Base-by-base conservation (phyloP, 495 filamentous ascomycete species). In the Podospora australis region DNA sequence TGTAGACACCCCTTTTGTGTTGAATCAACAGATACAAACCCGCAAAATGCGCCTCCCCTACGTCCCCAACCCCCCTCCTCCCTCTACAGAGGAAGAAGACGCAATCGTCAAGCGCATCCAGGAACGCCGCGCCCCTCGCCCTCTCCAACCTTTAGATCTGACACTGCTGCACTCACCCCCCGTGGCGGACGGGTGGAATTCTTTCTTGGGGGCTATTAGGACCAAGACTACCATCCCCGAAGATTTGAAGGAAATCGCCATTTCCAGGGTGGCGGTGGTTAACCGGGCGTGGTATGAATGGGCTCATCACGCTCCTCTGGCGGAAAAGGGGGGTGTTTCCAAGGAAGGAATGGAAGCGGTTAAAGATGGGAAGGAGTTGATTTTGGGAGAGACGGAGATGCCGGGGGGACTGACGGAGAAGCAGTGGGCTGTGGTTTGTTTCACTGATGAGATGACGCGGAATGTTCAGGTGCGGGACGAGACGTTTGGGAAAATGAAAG, bases 261-360 rank as follows among this genome's bases (percentile, higher is more conserved):
- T 92, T 46, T 84, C 78, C 53, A 75, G 86, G 24, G 82, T 90
- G 1, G 87, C 87, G 2, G 78, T 83, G 4, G 69, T 84, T 42
- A 90, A 90, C 50, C 58, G 72, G 1, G 87, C 87, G 0, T 79
- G 78, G 69, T 90, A 86, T 62, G 87, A 92, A 63, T 92, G 86
- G 87, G 78, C 67, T 26, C 80, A 86, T 39, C 87, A 92, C 58
- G 75, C 78, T 28, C 87, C 86, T 2, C 62, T 92, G 6, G 69
- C 77, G 4, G 52, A 55, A 1, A 28, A 62, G 16, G 71, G 62
- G 0, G 74, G 82, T 2, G 65, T 83, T 3, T 67, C 57, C 13
- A 64, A 72, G 20, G 71, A 69, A n/a, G 78, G 68, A 0, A 50
- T 84, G 42, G 56, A 69, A n/a, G 52, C 47, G 7, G 54, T 71